Conservation (phyloP, 805 yeast genomes). For the Saccharomyces cerevisiae region DNA sequence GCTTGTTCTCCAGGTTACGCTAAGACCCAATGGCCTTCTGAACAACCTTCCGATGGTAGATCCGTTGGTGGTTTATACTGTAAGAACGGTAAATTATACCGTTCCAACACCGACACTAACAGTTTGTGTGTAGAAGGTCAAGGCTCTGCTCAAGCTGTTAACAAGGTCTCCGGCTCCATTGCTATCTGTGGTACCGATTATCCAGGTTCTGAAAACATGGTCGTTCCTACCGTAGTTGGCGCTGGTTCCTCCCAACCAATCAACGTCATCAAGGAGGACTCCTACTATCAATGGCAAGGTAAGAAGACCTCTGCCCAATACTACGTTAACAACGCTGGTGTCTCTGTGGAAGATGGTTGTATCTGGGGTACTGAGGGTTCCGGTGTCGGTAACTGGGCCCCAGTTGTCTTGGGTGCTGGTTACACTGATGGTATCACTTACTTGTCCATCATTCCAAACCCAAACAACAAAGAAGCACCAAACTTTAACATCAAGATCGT, state of each 20-base stretch:
- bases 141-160: conserved; percentile 45
- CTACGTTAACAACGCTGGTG: conserved; percentile 73
- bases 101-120: conserved; percentile 42
- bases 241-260: conserved; percentile 41
- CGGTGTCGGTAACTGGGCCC: conserved; percentile 73
- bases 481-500: conserved; percentile 71
- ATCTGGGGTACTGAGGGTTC: conserved; percentile 56
- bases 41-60: conserved; percentile 59
- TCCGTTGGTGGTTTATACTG: conserved; percentile 67
- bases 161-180: conserved; percentile 43
- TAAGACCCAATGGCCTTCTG: conserved; percentile 69
- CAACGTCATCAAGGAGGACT: conserved; percentile 51
- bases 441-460: conserved; percentile 70
- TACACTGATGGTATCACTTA: conserved; percentile 50
- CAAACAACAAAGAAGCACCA: conserved; percentile 49
- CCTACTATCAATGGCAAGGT: conserved; percentile 58
- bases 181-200: conserved; percentile 73
- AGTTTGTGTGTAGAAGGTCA: conserved; percentile 61
- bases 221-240: conserved; percentile 55
- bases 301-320: conserved; percentile 60
- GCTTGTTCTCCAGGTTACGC: conserved; percentile 77
- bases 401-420: conserved; percentile 73
- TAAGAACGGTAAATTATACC: conserved; percentile 54
- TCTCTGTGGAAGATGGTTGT: conserved; percentile 59
- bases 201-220: conserved; percentile 80